These are phyloP conservation scores for Fusarium nisikadoi DNA, from an alignment of 2,329 filamentous ascomycete genomes.

Conservation along the genomic window DNA sequence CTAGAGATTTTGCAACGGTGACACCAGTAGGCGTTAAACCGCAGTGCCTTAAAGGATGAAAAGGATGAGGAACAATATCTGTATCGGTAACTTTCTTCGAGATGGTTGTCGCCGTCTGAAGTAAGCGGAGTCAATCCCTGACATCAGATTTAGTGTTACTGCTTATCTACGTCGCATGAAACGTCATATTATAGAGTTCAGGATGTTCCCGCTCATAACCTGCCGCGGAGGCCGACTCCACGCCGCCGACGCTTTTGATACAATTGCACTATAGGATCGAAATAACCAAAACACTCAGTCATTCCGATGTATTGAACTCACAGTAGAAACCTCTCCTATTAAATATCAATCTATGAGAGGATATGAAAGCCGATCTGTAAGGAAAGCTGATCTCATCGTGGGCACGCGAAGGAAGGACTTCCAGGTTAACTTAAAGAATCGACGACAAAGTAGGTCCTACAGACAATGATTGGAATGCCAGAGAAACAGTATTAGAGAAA, in stretches of 20 bases:
- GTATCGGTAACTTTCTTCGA: accelerated
- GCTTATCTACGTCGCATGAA: background rate
- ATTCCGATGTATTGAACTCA: accelerated
- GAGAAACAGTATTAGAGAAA: background rate
- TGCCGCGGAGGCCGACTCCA: background rate
- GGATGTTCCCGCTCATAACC: background rate
- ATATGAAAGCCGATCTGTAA: too few species aligned
- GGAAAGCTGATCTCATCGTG: too few species aligned
- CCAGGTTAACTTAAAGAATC: too few species aligned
- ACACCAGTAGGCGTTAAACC: accelerated
- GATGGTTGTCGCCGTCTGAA: background rate
- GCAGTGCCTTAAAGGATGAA: background rate
- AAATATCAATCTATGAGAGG: too few species aligned
- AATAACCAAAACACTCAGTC: accelerated
- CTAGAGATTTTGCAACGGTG: accelerated
- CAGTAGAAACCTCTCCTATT: accelerated
- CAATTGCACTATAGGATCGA: too few species aligned
- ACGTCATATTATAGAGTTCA: background rate
- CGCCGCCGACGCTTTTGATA: too few species aligned
- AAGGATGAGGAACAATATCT: accelerated
- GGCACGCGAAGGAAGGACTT: too few species aligned
- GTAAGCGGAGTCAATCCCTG: background rate
- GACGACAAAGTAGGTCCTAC: too few species aligned
- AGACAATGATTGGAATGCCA: too few species aligned
- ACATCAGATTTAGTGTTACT: accelerated